These are phyloP conservation scores for Cajanus cajan DNA, from an alignment of 306 rosid species.

Conservation along the genomic window DNA sequence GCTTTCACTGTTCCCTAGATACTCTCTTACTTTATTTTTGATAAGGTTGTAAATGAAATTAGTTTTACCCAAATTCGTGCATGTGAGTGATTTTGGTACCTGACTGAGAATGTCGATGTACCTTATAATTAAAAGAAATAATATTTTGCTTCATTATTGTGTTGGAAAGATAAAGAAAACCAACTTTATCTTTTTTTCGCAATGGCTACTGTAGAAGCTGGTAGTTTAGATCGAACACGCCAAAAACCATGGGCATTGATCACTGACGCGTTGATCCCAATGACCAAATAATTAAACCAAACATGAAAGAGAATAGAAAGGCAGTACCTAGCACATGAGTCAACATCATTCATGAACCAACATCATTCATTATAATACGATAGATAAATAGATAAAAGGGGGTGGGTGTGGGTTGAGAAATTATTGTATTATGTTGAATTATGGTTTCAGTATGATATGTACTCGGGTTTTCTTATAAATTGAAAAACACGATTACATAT, in stretches of 20 bases:
- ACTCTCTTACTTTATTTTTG: conserved; percentile 23
- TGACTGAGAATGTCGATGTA: background rate
- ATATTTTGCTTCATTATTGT: background rate
- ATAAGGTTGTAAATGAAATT: background rate
- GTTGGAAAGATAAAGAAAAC: background rate
- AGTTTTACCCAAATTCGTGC: background rate
- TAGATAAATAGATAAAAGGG: no score
- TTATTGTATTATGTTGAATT: no score
- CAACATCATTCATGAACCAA: background rate
- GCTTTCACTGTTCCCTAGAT: background rate
- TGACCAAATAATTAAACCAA: background rate
- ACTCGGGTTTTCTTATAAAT: no score
- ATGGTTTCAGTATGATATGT: no score
- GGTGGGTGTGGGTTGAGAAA: no score
- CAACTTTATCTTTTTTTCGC: no score
- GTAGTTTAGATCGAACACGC: conserved; percentile 36
- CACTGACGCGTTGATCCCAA: conserved; percentile 17
- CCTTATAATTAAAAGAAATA: no score
- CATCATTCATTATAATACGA: background rate
- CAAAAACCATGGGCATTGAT: conserved; percentile 56
- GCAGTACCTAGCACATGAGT: background rate
- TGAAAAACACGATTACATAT: no score
- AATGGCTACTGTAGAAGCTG: conserved; percentile 30
- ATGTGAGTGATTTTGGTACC: conserved; percentile 5
- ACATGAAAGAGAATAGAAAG: background rate